Evolutionary conservation across 805 yeast species (phyloP).

Genomic region (Lachancea sp.): DNA sequence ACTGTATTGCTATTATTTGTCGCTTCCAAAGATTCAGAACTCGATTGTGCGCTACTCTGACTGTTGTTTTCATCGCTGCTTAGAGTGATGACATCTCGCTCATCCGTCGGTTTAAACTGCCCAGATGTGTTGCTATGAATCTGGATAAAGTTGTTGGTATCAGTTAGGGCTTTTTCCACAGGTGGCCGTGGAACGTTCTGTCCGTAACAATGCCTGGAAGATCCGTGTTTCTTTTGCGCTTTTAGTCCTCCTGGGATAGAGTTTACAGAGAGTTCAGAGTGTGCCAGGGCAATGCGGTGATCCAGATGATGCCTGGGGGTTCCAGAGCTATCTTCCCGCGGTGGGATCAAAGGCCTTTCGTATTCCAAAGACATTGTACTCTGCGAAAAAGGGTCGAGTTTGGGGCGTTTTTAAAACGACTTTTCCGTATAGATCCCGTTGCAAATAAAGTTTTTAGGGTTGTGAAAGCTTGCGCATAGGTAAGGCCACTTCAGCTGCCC

Average conservation of each 20-base stretch:
- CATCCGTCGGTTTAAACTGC: slow-evolving; percentile 4
- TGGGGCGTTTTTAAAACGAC: not conserved
- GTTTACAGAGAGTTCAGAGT: slow-evolving; percentile 4
- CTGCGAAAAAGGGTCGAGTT: not conserved
- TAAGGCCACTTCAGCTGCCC: too few relatives aligned
- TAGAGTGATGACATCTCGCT: slow-evolving; percentile 4
- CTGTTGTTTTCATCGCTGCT: slow-evolving; percentile 7
- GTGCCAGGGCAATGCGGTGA: not conserved
- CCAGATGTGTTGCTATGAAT: slow-evolving; percentile 11
- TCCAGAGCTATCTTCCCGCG: slow-evolving; percentile 23
- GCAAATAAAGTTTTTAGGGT: not conserved
- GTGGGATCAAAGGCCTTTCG: slow-evolving; percentile 28
- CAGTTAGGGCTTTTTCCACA: slow-evolving; percentile 28
- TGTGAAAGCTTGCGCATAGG: not conserved
- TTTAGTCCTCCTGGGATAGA: slow-evolving; percentile 8
- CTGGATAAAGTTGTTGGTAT: slow-evolving; percentile 29
- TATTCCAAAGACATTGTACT: slow-evolving; percentile 8
- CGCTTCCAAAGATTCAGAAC: not conserved
- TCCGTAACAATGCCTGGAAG: slow-evolving; percentile 9
- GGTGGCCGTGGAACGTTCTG: slow-evolving; percentile 11
- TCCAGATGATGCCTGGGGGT: slow-evolving; percentile 6
- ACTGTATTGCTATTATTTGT: not conserved
- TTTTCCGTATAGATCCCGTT: not conserved
- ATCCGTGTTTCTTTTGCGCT: not conserved
- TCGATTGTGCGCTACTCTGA: slow-evolving; percentile 1